Base-by-base conservation (phyloP, 306 rosid genomes). In the Cucurbita pepo region DNA sequence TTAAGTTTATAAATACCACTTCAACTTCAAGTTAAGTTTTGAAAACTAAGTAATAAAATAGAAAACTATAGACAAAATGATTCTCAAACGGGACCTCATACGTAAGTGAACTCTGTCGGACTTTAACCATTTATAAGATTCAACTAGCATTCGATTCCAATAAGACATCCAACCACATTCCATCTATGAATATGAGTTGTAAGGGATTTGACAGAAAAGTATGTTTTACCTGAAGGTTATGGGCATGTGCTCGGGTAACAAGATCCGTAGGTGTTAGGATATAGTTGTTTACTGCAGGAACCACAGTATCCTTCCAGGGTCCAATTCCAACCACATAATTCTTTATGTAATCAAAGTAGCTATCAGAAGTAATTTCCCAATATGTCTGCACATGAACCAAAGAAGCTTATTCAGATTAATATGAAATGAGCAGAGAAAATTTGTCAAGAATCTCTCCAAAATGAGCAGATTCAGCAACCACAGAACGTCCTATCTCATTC, bases 231-330 rank as follows among this genome's bases (percentile, higher is more conserved):
- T 90, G 96, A 76, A 92, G 88, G 83, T 88, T 74, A 79, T 74
- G 93, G 25, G 93, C 85, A 72, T 92, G 98, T 56, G 98, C 98
- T 79, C 88, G 79, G 65, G 85, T 64, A 70, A 92, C 95, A 77
- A 92, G 85, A 86, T 92, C 77, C 7, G 95, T 83, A 22, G 97
- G 92, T 43, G 62, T 76, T 72, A 12, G 80, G 80, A 73, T 10
- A 79, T 88, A 88, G 64, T 89, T 83, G 6, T 89, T 77, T 10
- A 19, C 79, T 7, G 44, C 91, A 55, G 97, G 89, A 43, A 87
- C 96, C 45, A 92, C 43, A 0, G 96, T 89, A 72, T 92, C 97
- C 81, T 92, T 92, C 97, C 96, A 89, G 56, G 96, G 97, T 76
- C 97, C 97, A 72, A 92, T 92, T 61, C 97, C 97, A 21, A 89